Conservation (phyloP, 345 rosid genomes). For the Triadica sebifera region DNA sequence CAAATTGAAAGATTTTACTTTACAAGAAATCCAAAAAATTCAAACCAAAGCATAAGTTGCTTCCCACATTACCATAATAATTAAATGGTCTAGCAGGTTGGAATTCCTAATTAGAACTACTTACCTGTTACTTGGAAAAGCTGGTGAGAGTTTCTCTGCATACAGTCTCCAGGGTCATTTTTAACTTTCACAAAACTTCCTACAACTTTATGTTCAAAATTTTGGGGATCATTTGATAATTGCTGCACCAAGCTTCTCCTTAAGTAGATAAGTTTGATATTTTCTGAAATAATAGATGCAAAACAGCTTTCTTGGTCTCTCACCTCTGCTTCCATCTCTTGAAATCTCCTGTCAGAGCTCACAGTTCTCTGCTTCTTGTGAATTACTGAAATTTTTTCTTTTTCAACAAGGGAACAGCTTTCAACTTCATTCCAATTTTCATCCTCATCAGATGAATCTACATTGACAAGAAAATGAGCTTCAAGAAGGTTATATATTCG, state of each 20-base stretch:
- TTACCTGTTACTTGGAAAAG: constrained; percentile 27
- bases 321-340: constrained; percentile 22
- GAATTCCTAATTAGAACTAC: neutral
- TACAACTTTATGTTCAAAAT: constrained; percentile 40
- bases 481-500: constrained; percentile 33
- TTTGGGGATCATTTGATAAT: constrained; percentile 32
- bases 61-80: neutral
- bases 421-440: constrained; percentile 19
- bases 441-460: constrained; percentile 28
- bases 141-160: constrained; percentile 26
- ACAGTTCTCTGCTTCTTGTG: constrained; percentile 35
- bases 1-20: neutral
- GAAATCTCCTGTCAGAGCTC: neutral
- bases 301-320: constrained; percentile 32
- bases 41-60: neutral
- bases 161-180: constrained; percentile 30
- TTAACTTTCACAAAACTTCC: constrained; percentile 62
- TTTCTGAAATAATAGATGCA: constrained; percentile 44
- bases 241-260: constrained; percentile 47
- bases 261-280: constrained; percentile 52
- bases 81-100: neutral
- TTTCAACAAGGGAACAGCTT: constrained; percentile 18
- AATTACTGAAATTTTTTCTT: constrained; percentile 7
- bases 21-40: constrained; percentile 7
- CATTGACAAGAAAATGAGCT: constrained; percentile 36